Conservation (phyloP, 331 rosid species). For the Cydonia oblonga region DNA sequence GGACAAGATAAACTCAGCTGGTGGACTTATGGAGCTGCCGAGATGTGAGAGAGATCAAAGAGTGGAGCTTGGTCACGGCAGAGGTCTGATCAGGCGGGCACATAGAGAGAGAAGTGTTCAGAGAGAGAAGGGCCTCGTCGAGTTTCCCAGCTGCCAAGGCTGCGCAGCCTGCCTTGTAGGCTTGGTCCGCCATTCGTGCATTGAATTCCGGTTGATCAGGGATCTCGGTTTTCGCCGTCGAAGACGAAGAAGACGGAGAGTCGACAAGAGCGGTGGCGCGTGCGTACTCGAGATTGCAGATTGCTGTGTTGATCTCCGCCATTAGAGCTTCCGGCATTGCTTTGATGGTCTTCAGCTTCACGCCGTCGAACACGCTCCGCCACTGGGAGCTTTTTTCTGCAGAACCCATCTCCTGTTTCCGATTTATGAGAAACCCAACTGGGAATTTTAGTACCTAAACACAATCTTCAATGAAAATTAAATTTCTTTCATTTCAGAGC, state of each 20-base stretch:
- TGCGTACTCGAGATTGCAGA: constrained; percentile 55
- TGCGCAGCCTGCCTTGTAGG: constrained; percentile 75
- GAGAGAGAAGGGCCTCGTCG: constrained; percentile 55
- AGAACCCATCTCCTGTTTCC: constrained; percentile 1
- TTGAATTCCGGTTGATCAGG: constrained; percentile 20
- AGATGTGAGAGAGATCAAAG: constrained; percentile 63
- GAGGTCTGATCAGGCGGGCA: constrained; percentile 61
- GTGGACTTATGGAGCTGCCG: constrained; percentile 47
- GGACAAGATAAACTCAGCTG: constrained; percentile 5
- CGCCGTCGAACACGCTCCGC: constrained; percentile 71
- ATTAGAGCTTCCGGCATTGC: constrained; percentile 65
- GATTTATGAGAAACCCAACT: background rate
- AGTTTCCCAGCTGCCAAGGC: constrained; percentile 70
- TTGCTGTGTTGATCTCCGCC: constrained; percentile 75
- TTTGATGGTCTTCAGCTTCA: constrained; percentile 40
- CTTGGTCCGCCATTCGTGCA: constrained; percentile 62
- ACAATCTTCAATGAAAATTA: background rate
- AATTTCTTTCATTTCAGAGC: background rate
- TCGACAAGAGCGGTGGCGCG: constrained; percentile 48
- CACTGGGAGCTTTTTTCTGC: constrained; percentile 30
- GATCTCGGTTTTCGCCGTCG: background rate
- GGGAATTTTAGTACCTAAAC: background rate
- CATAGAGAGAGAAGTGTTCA: constrained; percentile 48
- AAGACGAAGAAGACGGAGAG: constrained; percentile 17
- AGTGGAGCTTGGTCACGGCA: constrained; percentile 58